Conservation (phyloP, 108 stramenopile genomes). For the Cyclotella sp. region DNA sequence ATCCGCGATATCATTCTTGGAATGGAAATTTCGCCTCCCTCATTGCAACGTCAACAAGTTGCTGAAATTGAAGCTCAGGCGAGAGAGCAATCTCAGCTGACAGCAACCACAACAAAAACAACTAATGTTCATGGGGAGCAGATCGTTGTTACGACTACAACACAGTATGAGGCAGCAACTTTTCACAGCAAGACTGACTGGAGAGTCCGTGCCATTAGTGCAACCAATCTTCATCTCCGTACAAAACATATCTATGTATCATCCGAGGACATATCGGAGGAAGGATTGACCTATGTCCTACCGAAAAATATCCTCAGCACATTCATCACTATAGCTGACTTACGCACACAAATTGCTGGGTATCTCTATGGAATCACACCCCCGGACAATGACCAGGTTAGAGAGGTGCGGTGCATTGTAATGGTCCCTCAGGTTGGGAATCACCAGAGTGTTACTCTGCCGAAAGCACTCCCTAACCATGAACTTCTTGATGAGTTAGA, state of each 20-base stretch:
- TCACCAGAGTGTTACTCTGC: constrained; percentile 95
- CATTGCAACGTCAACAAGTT: constrained; percentile 98
- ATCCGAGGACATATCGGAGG: constrained; percentile 95
- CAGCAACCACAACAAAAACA: constrained; percentile 97
- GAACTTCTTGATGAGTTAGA: constrained; percentile 93
- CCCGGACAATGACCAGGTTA: constrained; percentile 94
- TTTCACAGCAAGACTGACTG: constrained; percentile 99
- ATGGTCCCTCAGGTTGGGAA: constrained; percentile 98
- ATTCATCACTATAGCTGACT: constrained; percentile 95
- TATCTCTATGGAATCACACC: constrained; percentile 99
- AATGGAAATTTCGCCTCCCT: constrained; percentile 99
- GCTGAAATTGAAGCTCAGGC: constrained; percentile 99
- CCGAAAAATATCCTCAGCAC: constrained; percentile 98
- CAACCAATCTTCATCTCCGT: constrained; percentile 97
- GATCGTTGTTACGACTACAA: constrained; percentile 98
- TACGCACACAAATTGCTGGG: constrained; percentile 97
- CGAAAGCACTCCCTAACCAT: constrained; percentile 91
- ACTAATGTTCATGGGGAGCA: constrained; percentile 99
- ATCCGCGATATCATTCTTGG: constrained; percentile 99
- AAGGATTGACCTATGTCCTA: constrained; percentile 97
- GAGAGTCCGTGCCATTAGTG: constrained; percentile 98
- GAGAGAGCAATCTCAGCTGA: constrained; percentile 95
- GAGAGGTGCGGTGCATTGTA: constrained; percentile 97
- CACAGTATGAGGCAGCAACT: constrained; percentile 97
- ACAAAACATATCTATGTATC: constrained; percentile 99